phyloP scores from a whole-genome alignment of 2,329 filamentous ascomycete species.

The Cryphonectria naterciae region DNA sequence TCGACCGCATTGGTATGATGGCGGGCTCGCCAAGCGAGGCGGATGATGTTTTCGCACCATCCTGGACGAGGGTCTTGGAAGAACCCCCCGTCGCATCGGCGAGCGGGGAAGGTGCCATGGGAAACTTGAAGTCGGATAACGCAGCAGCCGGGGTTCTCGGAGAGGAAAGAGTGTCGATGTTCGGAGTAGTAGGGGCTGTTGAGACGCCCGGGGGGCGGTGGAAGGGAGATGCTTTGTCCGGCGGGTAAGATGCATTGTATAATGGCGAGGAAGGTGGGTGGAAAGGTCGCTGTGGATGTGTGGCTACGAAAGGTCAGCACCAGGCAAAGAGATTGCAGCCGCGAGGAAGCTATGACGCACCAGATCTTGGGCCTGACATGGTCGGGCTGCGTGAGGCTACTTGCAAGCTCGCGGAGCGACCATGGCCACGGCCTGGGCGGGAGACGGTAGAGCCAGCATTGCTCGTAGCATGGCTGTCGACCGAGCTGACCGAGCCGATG shows the following conservation, averaged over 20 bases:
- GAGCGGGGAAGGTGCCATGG: constrained; percentile 49
- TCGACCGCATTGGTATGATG: constrained; percentile 45
- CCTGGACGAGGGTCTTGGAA: constrained; percentile 41
- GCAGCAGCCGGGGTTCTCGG: constrained; percentile 47
- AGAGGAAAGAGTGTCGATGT: constrained; percentile 40
- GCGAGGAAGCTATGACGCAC: constrained; percentile 35
- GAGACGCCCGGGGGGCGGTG: constrained; percentile 45
- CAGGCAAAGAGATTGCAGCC: background rate
- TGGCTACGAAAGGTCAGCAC: constrained; percentile 37
- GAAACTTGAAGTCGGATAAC: constrained; percentile 63
- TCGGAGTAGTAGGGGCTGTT: constrained; percentile 52
- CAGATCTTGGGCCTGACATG: constrained; percentile 50
- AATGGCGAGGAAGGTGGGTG: constrained; percentile 53
- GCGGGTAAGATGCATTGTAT: constrained; percentile 60
- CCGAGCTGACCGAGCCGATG: constrained; percentile 61
- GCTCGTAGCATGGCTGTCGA: constrained; percentile 49
- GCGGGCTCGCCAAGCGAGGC: constrained; percentile 39
- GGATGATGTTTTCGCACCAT: constrained; percentile 45
- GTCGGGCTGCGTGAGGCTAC: constrained; percentile 58
- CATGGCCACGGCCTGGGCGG: constrained; percentile 67
- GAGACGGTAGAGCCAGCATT: constrained; percentile 45
- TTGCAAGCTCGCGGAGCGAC: constrained; percentile 80
- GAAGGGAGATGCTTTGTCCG: constrained; percentile 47
- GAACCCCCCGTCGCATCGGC: constrained; percentile 39
- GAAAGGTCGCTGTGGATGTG: constrained; percentile 48